Conservation (phyloP, 2,329 filamentous ascomycete species). For the Trichoderma aggressivum region DNA sequence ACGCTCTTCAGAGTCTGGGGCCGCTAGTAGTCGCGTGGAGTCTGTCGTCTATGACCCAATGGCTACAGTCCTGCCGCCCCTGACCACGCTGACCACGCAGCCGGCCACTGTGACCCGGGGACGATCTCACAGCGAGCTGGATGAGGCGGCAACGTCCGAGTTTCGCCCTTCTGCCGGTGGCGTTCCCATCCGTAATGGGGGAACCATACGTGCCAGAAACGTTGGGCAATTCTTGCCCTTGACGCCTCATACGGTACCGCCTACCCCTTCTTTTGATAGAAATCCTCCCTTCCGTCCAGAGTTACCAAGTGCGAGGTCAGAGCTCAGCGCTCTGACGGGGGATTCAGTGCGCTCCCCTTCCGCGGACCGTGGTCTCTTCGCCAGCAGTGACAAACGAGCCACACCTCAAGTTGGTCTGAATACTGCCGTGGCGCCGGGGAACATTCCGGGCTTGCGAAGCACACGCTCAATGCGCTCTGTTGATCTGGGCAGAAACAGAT, state of each 20-base stretch:
- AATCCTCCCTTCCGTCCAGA: slow-evolving; percentile 41
- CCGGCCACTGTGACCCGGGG: slow-evolving; percentile 22
- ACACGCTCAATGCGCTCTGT: slow-evolving; percentile 47
- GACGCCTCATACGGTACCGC: slow-evolving; percentile 30
- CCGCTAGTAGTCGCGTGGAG: slow-evolving; percentile 26
- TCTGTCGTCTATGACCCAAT: slow-evolving; percentile 38
- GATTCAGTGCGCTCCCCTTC: slow-evolving; percentile 57
- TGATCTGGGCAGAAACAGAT: slow-evolving; percentile 34
- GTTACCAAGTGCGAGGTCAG: slow-evolving; percentile 40
- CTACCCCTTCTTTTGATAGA: slow-evolving; percentile 37
- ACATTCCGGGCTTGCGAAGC: slow-evolving; percentile 45
- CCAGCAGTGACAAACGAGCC: slow-evolving; percentile 60
- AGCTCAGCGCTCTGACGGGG: slow-evolving; percentile 26
- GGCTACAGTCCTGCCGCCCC: slow-evolving; percentile 37
- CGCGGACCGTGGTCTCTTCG: slow-evolving; percentile 59
- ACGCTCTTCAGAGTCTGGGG: slow-evolving; percentile 27
- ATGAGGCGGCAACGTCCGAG: slow-evolving; percentile 24
- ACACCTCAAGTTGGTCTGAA: slow-evolving; percentile 62
- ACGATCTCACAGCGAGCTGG: slow-evolving; percentile 28
- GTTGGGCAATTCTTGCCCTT: slow-evolving; percentile 45
- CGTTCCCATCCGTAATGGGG: slow-evolving; percentile 40
- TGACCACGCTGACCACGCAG: slow-evolving; percentile 23
- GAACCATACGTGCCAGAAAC: slow-evolving; percentile 41
- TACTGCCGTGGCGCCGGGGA: slow-evolving; percentile 60
- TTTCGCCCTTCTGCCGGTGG: slow-evolving; percentile 26